A percentile compares a stretch with the other conserved stretches of the same genome.
Evolutionary conservation across 1,284 basidiomycete genomes (phyloP).

Genomic region (Ustilago tritici): DNA sequence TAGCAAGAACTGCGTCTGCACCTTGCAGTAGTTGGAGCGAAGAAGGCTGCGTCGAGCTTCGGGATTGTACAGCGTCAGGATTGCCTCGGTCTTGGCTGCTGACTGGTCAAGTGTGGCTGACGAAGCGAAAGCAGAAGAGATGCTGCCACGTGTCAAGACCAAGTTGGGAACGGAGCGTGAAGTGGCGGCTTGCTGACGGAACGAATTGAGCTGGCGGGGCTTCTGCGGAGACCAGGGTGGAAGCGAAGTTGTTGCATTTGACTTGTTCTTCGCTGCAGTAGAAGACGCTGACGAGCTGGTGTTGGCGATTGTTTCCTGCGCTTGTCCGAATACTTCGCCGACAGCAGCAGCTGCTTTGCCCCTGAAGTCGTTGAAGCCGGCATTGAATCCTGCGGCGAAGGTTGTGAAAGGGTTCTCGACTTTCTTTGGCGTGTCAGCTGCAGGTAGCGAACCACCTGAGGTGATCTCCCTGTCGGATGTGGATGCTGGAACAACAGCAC

Average conservation of each 20-base stretch:
- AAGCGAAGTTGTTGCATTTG: constrained; percentile 8
- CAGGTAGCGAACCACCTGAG: constrained; percentile 38
- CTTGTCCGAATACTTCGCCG: constrained; percentile 52
- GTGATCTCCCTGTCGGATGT: constrained; percentile 31
- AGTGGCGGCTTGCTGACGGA: constrained; percentile 36
- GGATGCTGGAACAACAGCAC: background rate
- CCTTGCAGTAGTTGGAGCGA: constrained; percentile 78
- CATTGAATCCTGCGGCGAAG: constrained; percentile 58
- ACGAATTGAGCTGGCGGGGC: constrained; percentile 40
- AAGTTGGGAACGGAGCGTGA: constrained; percentile 52
- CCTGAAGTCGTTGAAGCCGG: constrained; percentile 55
- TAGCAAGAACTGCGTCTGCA: constrained; percentile 91
- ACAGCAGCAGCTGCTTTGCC: constrained; percentile 61
- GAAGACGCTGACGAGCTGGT: constrained; percentile 1
- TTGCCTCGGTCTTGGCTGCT: constrained; percentile 46
- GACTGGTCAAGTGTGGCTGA: constrained; percentile 73
- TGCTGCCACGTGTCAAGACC: constrained; percentile 73
- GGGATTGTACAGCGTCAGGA: constrained; percentile 57
- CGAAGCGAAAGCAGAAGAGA: constrained; percentile 68
- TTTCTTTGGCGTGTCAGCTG: constrained; percentile 30
- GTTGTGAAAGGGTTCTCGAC: constrained; percentile 52
- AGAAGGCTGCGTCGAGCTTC: constrained; percentile 55
- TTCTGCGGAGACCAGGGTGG: constrained; percentile 43
- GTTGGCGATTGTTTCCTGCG: constrained; percentile 9
- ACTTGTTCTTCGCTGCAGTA: constrained; percentile 17